Conservation (phyloP, 2,329 filamentous ascomycete genomes). For the Pseudopyrenochaeta lycopersici region DNA sequence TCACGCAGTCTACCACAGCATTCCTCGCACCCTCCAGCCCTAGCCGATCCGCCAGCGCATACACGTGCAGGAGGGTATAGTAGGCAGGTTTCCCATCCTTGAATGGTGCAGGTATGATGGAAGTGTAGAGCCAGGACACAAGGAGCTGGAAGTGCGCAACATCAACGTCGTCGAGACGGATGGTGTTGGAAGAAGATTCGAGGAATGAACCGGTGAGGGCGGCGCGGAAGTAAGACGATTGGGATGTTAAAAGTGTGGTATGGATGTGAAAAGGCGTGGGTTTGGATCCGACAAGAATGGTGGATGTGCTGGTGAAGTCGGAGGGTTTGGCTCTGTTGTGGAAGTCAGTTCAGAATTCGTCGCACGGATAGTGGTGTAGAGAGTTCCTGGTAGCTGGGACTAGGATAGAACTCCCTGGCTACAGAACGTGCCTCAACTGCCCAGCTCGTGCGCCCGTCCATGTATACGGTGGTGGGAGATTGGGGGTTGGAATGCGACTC, state of each 20-base stretch:
- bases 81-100: conserved; percentile 59
- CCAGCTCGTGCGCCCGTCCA: conserved; percentile 26
- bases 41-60: conserved; percentile 57
- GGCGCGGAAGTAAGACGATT: conserved; percentile 62
- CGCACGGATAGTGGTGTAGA: neutral
- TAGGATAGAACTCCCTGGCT: conserved; percentile 21
- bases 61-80: conserved; percentile 60
- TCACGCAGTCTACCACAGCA: conserved; percentile 54
- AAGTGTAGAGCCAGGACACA: conserved; percentile 61
- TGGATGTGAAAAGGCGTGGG: conserved; percentile 56
- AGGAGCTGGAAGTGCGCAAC: conserved; percentile 60
- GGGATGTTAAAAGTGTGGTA: conserved; percentile 56
- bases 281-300: conserved; percentile 51
- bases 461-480: conserved; percentile 45
- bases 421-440: conserved; percentile 25
- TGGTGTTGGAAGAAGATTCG: conserved; percentile 54
- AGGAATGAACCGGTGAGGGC: conserved; percentile 58
- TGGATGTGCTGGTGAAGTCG: conserved; percentile 50
- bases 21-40: conserved; percentile 57
- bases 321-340: conserved; percentile 51
- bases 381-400: neutral
- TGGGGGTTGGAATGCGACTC: conserved; percentile 30
- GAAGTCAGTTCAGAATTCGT: neutral
- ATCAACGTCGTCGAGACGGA: conserved; percentile 56
- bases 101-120: conserved; percentile 52